Evolutionary conservation across 495 filamentous ascomycete genomes (phyloP), one percentile per base, ranked within the genome.

Genomic region (Hypomontagnella monticulosa): DNA sequence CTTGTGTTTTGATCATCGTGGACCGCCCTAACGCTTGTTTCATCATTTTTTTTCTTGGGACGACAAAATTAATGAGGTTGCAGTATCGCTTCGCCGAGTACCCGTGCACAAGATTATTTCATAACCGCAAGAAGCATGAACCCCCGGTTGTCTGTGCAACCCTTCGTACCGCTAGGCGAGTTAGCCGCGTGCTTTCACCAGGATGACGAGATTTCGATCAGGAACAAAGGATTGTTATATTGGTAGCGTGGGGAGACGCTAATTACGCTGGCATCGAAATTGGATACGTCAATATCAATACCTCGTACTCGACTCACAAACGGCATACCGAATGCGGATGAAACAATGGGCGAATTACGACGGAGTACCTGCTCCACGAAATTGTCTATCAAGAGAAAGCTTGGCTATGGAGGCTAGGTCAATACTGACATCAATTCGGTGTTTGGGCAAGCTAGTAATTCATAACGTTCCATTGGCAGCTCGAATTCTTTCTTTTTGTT

Each of bases 1-100:
- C 46, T 47, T 50, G 41, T 47, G 51, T 42, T 46, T 52, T 60
- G 58, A 46, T 53, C 32, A 42, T 44, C 38, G 41, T 18, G 23
- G 23, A 56, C 57, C 18, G 33, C 51, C 49, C 42, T 48, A 33
- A 14, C 33, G 43, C 34, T 27, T 20, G 66, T 63, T 63, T 69
- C 66, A 63, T 53, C 33, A 38, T 55, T 63, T 48, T 27, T 55
- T 63, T 48, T 27, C 40, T 27, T 49, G 59, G 58, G 18, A 63
- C 59, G 33, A 44, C 27, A 63, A 54, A 61, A 56, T 53, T 55
- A 63, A 63, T 41, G 58, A 63, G 10, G 64, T 68, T 63, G 30
- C 65, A 68, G 44, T 54, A 48, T 61, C 2, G 40, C 16, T 55
- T 30, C 43, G 8, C 19, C 36, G 14, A 27, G 30, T 47, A 33